Evolutionary conservation across 2,329 filamentous ascomycete genomes (phyloP), one percentile per base, ranked within the genome.

Genomic region (Monosporascus sp.): DNA sequence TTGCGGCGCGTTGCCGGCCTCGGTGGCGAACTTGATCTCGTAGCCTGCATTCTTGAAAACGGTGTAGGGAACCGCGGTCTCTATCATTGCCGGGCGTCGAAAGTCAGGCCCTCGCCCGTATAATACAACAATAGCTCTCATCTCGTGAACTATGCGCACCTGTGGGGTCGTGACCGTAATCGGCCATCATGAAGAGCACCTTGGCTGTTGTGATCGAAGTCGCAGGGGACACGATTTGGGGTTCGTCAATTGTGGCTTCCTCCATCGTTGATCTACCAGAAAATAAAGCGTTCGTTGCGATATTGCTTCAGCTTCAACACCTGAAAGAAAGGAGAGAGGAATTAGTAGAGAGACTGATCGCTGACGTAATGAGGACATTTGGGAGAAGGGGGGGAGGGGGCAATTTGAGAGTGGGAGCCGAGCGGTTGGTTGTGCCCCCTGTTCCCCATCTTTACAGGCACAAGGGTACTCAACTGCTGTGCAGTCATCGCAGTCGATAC

Each of bases 111-210:
- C 31, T 14, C 11, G 4, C 3, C 31, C 31, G 1, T 35, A 35
- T 35, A 14, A 14, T 11, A 14, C 31, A 35, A 2, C 31, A 35
- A 5, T 11, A 5, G 31, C 9, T 5, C 31, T 35, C 31, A 35
- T 35, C 9, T 31, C 11, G 31, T 11, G 45, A 35, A 31, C 17
- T 14, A 44, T 18, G 49, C 57, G 39, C 57, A 80, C 78, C 77
- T 45, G 78, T 80, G 2, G 78, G 79, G 57, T 81, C 78, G 58
- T 81, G 76, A 44, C 77, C 78, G 55, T 80, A 80, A 59, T 81
- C 77, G 43, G 77, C 72, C 76, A 81, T 80, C 50, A 78, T 58
- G 44, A 80, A 72, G 39, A 78, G 60, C 24, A 72, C 72, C 56
- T 74, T 76, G 3, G 65, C 58, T 2, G 55, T 52, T n/a, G 54